phyloP scores from a whole-genome alignment of 495 filamentous ascomycete genomes.

The Talaromyces ruber region DNA sequence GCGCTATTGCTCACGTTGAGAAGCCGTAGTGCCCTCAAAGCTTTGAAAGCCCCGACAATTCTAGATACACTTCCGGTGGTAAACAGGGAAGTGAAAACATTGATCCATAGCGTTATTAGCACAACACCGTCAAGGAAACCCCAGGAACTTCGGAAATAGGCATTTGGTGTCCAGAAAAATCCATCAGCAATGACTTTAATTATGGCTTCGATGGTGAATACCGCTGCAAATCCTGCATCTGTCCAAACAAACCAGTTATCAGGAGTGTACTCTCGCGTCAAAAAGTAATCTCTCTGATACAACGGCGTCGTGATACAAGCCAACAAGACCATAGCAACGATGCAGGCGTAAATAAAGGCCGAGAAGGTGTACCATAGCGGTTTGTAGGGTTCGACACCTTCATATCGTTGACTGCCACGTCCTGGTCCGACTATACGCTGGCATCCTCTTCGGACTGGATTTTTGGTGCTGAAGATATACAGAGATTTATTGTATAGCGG shows the following conservation, averaged over 20 bases:
- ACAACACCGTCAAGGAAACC: conserved; percentile 94
- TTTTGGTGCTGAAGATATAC: conserved; percentile 72
- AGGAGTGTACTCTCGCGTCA: conserved; percentile 39
- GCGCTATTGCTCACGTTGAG: conserved; percentile 96
- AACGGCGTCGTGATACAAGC: conserved; percentile 92
- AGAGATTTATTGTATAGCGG: conserved; percentile 90
- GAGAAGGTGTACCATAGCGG: conserved; percentile 90
- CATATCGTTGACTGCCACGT: conserved; percentile 73
- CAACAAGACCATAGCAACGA: conserved; percentile 93
- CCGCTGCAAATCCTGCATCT: conserved; percentile 77
- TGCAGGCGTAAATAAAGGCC: conserved; percentile 84
- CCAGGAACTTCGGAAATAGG: conserved; percentile 94
- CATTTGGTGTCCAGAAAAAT: conserved; percentile 95
- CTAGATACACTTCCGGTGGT: conserved; percentile 75
- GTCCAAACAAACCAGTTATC: conserved; percentile 94
- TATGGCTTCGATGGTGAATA: conserved; percentile 80
- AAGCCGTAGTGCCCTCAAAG: conserved; percentile 82
- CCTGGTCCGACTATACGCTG: conserved; percentile 90
- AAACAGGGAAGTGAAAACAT: conserved; percentile 71
- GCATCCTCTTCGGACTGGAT: conserved; percentile 71
- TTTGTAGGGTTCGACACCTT: conserved; percentile 79
- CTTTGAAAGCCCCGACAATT: conserved; percentile 95
- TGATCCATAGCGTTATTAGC: conserved; percentile 91
- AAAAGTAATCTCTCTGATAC: conserved; percentile 80
- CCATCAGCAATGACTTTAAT: conserved; percentile 97